phyloP scores from a whole-genome alignment of 2,329 filamentous ascomycete species.

The Diaporthe humulicola region DNA sequence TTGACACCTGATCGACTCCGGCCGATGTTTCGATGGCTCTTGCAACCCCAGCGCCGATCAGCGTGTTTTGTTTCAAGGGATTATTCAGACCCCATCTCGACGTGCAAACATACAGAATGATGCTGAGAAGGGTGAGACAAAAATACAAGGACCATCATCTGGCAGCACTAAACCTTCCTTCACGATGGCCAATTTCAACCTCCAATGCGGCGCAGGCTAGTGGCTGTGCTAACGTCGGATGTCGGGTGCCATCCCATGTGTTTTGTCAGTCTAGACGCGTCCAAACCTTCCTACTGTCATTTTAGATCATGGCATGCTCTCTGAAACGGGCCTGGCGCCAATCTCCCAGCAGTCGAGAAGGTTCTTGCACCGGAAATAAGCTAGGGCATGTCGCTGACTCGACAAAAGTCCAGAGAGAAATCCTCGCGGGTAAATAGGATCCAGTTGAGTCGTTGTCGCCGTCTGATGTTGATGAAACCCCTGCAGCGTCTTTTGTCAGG shows the following conservation, averaged over 20 bases:
- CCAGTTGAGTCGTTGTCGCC: neutral
- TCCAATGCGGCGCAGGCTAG: neutral
- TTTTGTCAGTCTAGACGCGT: neutral
- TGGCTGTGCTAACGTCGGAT: neutral
- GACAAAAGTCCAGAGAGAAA: neutral
- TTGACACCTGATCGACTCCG: slow-evolving; percentile 21
- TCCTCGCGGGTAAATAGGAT: neutral
- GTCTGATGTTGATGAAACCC: neutral
- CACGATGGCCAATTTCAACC: neutral
- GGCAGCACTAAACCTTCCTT: neutral
- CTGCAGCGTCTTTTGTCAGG: neutral
- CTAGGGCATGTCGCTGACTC: neutral
- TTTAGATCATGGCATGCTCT: neutral
- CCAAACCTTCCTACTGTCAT: slow-evolving; percentile 1
- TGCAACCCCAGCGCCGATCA: neutral
- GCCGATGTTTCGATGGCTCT: neutral
- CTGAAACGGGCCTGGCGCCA: slow-evolving; percentile 2
- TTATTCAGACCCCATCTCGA: neutral
- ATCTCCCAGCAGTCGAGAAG: neutral
- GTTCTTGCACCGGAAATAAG: neutral
- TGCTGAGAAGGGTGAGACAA: neutral
- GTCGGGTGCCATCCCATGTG: neutral
- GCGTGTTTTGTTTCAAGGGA: slow-evolving; percentile 13
- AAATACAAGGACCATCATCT: too few species aligned
- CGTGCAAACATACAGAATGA: neutral